Evolutionary conservation across 805 yeast species (phyloP).

Genomic region (Komagataella kurtzmanii): DNA sequence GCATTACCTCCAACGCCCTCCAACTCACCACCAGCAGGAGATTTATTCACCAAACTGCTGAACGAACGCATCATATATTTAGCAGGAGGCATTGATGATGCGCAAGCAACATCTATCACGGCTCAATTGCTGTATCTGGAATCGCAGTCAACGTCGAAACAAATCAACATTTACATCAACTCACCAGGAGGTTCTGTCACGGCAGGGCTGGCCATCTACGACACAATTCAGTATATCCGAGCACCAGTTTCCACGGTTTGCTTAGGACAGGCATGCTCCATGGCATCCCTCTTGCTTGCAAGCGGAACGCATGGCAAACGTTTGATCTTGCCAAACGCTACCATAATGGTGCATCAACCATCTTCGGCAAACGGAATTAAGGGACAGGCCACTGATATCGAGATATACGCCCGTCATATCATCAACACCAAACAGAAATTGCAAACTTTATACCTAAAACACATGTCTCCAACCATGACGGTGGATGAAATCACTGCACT

Average conservation of each 20-base stretch:
- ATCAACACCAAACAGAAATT: conserved; percentile 15
- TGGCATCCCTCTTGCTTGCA: conserved; percentile 17
- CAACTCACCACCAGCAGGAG: background rate
- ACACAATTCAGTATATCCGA: conserved; percentile 19
- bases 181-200: conserved; percentile 21
- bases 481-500: conserved; percentile 8
- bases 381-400: conserved; percentile 19
- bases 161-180: conserved; percentile 14
- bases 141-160: conserved; percentile 9
- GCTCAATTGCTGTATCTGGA: conserved; percentile 11
- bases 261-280: conserved; percentile 20
- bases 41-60: conserved; percentile 5
- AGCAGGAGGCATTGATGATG: conserved; percentile 7
- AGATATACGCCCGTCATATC: conserved; percentile 20
- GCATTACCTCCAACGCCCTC: background rate
- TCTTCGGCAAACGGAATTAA: conserved; percentile 12
- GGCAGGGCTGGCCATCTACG: conserved; percentile 20
- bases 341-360: conserved; percentile 21
- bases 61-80: conserved; percentile 7
- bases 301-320: conserved; percentile 16
- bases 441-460: conserved; percentile 13
- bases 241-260: conserved; percentile 20
- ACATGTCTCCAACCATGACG: conserved; percentile 10
- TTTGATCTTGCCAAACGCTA: conserved; percentile 16
- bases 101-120: conserved; percentile 7